phyloP scores from a whole-genome alignment of 306 rosid species.

The Cucurbita maxima region DNA sequence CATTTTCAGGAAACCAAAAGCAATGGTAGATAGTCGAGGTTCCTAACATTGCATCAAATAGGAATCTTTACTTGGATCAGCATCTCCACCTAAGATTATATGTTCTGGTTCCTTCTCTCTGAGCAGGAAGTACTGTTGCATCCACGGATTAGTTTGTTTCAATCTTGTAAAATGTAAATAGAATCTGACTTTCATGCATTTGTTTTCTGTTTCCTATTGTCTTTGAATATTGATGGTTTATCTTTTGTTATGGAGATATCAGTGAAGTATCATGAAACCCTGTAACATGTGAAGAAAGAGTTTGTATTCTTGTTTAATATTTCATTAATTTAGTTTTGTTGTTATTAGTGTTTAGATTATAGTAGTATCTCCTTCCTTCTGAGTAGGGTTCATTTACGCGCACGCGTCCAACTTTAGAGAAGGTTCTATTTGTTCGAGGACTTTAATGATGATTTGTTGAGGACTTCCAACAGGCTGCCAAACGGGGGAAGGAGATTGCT shows the following conservation, averaged over 20 bases:
- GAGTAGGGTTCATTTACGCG: background rate
- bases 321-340: background rate
- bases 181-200: background rate
- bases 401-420: background rate
- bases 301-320: background rate
- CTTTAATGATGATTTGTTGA: background rate
- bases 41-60: too few species aligned
- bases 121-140: too few species aligned
- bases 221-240: background rate
- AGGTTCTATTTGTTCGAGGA: too few species aligned
- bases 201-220: background rate
- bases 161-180: too few species aligned
- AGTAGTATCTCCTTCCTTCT: background rate
- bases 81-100: too few species aligned
- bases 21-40: too few species aligned
- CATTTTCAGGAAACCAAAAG: too few species aligned
- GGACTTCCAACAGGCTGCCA: background rate
- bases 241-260: background rate
- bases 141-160: too few species aligned
- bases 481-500: background rate
- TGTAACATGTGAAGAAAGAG: background rate
- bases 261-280: background rate
- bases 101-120: too few species aligned
- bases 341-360: background rate
- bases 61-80: too few species aligned